phyloP scores from a whole-genome alignment of 2,329 filamentous ascomycete species.

The Penicillium sp. region DNA sequence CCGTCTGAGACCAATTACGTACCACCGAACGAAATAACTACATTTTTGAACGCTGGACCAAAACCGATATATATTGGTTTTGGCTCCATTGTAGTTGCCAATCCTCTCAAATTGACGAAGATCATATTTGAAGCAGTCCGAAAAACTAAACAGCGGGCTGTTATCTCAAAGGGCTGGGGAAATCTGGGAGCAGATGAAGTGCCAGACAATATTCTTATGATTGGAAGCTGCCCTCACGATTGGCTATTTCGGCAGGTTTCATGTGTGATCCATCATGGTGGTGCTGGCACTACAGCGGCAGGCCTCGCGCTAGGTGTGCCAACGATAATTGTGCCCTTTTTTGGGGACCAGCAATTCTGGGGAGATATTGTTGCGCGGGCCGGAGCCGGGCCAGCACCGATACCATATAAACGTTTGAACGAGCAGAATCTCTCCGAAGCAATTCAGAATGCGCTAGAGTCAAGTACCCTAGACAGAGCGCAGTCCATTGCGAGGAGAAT shows the following conservation, averaged over 20 bases:
- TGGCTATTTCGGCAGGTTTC: slow-evolving; percentile 59
- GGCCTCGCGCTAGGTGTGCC: slow-evolving; percentile 75
- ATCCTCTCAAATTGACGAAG: slow-evolving; percentile 45
- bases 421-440: slow-evolving; percentile 64
- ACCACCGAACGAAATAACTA: slow-evolving; percentile 38
- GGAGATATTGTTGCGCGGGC: slow-evolving; percentile 71
- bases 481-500: slow-evolving; percentile 63
- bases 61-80: slow-evolving; percentile 57
- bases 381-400: slow-evolving; percentile 68
- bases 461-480: slow-evolving; percentile 58
- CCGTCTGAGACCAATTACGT: slow-evolving; percentile 27
- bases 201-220: slow-evolving; percentile 43
- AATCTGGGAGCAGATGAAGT: slow-evolving; percentile 38
- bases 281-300: slow-evolving; percentile 57
- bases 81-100: slow-evolving; percentile 55
- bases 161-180: slow-evolving; percentile 56
- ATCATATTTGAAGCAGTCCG: slow-evolving; percentile 49
- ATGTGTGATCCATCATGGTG: slow-evolving; percentile 58
- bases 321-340: slow-evolving; percentile 81
- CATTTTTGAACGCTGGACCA: slow-evolving; percentile 48
- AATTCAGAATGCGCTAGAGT: slow-evolving; percentile 60
- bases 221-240: slow-evolving; percentile 57
- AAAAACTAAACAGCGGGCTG: slow-evolving; percentile 49
- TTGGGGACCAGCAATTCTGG: slow-evolving; percentile 80
- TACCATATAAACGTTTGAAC: slow-evolving; percentile 66